A percentile compares a stretch with the other conserved stretches of the same genome.
Evolutionary conservation across 768 basidiomycete species (phyloP).

Genomic region (Fomitopsis pulvina): DNA sequence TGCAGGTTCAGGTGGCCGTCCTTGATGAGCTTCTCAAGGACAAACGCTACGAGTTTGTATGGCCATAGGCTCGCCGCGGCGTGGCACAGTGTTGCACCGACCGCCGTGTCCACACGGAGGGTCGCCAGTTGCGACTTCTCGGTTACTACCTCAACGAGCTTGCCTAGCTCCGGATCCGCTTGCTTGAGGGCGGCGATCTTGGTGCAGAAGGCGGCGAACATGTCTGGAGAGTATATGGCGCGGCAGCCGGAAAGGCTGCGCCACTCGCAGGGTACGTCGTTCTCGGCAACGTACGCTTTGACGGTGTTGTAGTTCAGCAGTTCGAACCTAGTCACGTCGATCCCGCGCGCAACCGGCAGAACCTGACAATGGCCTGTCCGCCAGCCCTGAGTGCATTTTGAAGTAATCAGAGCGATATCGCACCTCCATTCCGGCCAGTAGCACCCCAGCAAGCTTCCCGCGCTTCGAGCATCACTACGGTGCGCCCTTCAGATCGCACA

Average conservation of each 20-base stretch:
- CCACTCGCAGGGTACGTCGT: constrained; percentile 37
- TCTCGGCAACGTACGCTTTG: constrained; percentile 41
- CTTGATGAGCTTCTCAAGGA: constrained; percentile 45
- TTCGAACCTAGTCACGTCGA: constrained; percentile 39
- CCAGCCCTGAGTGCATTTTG: constrained; percentile 53
- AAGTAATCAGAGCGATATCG: constrained; percentile 42
- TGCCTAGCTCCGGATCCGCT: background rate
- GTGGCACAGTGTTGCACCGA: background rate
- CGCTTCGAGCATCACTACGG: constrained; percentile 75
- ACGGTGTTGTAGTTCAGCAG: constrained; percentile 59
- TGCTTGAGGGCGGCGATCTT: background rate
- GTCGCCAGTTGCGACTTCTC: background rate
- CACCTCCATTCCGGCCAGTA: constrained; percentile 42
- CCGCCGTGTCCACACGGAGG: background rate
- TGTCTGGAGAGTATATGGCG: background rate
- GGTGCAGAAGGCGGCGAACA: background rate
- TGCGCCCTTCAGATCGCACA: constrained; percentile 20
- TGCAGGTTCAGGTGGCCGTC: constrained; percentile 47
- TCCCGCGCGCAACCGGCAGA: constrained; percentile 41
- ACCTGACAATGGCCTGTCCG: constrained; percentile 42
- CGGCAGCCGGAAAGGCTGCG: background rate
- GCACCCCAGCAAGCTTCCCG: constrained; percentile 71
- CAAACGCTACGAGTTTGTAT: constrained; percentile 58
- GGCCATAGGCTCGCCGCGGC: constrained; percentile 23
- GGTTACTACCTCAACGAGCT: background rate